These are phyloP conservation scores for Pseudonitzschia delicatissima DNA, from an alignment of 108 stramenopile species.

Conservation along the genomic window DNA sequence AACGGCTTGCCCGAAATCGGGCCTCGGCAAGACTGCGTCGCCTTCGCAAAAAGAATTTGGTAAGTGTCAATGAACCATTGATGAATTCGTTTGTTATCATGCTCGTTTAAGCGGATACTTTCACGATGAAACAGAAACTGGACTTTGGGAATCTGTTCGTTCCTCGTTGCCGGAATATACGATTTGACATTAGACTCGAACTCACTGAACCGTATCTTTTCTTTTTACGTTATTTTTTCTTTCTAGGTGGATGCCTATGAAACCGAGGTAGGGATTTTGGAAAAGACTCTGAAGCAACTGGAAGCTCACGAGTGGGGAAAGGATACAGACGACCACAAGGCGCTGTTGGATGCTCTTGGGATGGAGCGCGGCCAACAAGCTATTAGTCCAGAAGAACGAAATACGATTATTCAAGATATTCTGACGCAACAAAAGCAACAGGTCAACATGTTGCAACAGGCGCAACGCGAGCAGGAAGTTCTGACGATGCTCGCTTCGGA, in stretches of 20 bases:
- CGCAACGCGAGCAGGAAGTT: slow-evolving; percentile 69
- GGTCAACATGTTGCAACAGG: slow-evolving; percentile 60
- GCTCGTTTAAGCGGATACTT: background rate
- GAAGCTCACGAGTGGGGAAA: slow-evolving; percentile 70
- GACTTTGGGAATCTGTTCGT: background rate
- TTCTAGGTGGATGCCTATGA: slow-evolving; percentile 81
- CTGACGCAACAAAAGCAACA: slow-evolving; percentile 76
- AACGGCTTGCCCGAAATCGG: slow-evolving; percentile 84
- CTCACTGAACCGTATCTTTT: background rate
- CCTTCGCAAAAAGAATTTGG: slow-evolving; percentile 86
- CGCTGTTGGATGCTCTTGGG: slow-evolving; percentile 74
- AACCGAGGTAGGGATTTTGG: slow-evolving; percentile 84
- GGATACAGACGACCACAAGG: slow-evolving; percentile 49
- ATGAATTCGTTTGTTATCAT: background rate
- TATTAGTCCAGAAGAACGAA: slow-evolving; percentile 55
- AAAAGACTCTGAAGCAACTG: slow-evolving; percentile 70
- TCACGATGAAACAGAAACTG: background rate
- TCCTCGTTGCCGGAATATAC: background rate
- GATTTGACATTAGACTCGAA: background rate
- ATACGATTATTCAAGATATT: slow-evolving; percentile 62
- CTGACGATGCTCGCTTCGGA: slow-evolving; percentile 29
- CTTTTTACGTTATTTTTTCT: background rate
- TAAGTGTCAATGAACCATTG: no score
- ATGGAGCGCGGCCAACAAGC: slow-evolving; percentile 89
- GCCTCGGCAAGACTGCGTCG: slow-evolving; percentile 77